Evolutionary conservation across 169 alveolate genomes (phyloP).

Genomic region (Eimeria falciformis): DNA sequence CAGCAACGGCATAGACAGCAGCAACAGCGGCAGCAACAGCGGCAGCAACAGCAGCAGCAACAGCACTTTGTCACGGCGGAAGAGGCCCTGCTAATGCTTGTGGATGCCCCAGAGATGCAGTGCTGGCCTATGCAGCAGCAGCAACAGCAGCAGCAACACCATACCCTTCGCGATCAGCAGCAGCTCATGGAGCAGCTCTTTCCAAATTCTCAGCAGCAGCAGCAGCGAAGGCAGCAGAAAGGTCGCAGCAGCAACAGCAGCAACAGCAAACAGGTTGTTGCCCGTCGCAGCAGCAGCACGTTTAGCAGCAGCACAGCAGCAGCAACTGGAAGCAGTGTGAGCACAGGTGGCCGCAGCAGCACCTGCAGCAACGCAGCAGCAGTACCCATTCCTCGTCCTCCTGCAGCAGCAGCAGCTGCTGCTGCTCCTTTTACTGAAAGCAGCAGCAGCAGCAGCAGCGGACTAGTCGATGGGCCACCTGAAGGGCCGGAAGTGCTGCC

Average conservation of each 20-base stretch:
- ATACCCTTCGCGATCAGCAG: too few relatives aligned
- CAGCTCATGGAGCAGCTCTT: background rate
- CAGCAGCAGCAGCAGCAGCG: background rate
- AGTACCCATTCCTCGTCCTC: background rate
- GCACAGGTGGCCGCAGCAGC: conserved; percentile 21
- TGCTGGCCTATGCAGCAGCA: background rate
- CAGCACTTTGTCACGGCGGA: background rate
- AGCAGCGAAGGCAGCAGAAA: background rate
- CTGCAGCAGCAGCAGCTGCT: background rate
- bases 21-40: background rate
- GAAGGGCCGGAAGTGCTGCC: background rate
- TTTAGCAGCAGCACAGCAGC: background rate
- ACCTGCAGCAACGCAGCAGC: conserved; percentile 8
- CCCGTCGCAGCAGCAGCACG: conserved; percentile 25
- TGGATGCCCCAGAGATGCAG: background rate
- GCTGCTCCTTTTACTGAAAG: background rate
- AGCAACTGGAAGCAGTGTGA: background rate
- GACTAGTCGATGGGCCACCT: background rate
- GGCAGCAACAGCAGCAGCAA: conserved; percentile 1
- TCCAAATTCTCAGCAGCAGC: background rate
- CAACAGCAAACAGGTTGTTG: background rate
- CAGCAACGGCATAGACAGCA: background rate
- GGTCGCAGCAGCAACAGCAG: background rate
- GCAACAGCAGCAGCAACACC: background rate
- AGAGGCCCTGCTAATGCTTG: background rate